phyloP scores from a whole-genome alignment of 78 protist genomes.

The slime mould (Dictyostelium discoideum) region dicty_2.7 NC_007090.3:4320001-4320500 shows the following conservation, averaged over 20 bases:
- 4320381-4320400: slow-evolving; percentile 14
- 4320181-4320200: neutral
- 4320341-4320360: slow-evolving; percentile 27
- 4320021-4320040: no score
- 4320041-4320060: neutral
- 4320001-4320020: no score
- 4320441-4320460: neutral
- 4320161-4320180: slow-evolving; percentile 6
- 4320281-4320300: neutral
- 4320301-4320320: neutral
- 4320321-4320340: slow-evolving; percentile 14
- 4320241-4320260: slow-evolving; percentile 1
- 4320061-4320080: neutral
- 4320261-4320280: slow-evolving; percentile 21
- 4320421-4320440: neutral
- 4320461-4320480: neutral
- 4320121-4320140: slow-evolving; percentile 35
- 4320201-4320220: slow-evolving; percentile 10
- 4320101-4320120: slow-evolving; percentile 56
- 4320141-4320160: neutral
- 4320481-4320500: neutral
- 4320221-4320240: slow-evolving; percentile 22
- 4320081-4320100: slow-evolving; percentile 14
- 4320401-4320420: neutral
- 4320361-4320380: neutral